These are phyloP conservation scores for Leccinum barrowsii DNA, from an alignment of 768 basidiomycete genomes.

Conservation along the genomic window DNA sequence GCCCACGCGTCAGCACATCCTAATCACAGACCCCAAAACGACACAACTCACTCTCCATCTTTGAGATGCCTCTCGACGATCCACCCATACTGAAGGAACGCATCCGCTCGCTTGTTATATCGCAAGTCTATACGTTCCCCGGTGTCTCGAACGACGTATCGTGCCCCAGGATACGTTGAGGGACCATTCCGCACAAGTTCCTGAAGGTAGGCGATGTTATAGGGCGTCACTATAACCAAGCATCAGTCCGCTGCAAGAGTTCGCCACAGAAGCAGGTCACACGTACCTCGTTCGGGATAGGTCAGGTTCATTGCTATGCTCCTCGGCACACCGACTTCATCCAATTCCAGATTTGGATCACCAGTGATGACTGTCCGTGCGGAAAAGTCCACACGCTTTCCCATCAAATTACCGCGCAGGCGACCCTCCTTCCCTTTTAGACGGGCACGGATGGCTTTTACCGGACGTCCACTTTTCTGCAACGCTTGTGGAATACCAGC, in stretches of 20 bases:
- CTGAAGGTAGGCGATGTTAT: slow-evolving; percentile 92
- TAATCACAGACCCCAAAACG: background rate
- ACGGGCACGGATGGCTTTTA: slow-evolving; percentile 97
- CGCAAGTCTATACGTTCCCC: slow-evolving; percentile 96
- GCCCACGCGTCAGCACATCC: background rate
- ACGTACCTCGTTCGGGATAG: slow-evolving; percentile 89
- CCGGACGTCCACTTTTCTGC: slow-evolving; percentile 95
- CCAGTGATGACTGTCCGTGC: slow-evolving; percentile 99
- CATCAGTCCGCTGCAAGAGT: slow-evolving; percentile 2
- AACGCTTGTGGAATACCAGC: slow-evolving; percentile 96
- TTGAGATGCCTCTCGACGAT: slow-evolving; percentile 96
- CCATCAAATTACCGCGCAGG: slow-evolving; percentile 97
- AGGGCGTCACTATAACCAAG: slow-evolving; percentile 75
- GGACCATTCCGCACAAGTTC: slow-evolving; percentile 95
- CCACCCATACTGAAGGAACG: slow-evolving; percentile 97
- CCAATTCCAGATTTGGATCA: slow-evolving; percentile 93
- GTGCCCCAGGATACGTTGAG: slow-evolving; percentile 90
- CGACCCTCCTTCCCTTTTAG: slow-evolving; percentile 99
- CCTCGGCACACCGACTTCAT: slow-evolving; percentile 94
- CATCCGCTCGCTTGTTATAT: slow-evolving; percentile 94
- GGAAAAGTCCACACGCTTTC: slow-evolving; percentile 98
- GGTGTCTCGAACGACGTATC: slow-evolving; percentile 95
- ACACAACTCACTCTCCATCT: slow-evolving; percentile 89
- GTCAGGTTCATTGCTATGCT: slow-evolving; percentile 98
- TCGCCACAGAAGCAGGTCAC: background rate